A percentile compares a stretch with the other conserved stretches of the same genome.
These are phyloP conservation scores for Graphiopsis chlorocephala DNA, from an alignment of 2,329 filamentous ascomycete genomes.

Conservation along the genomic window DNA sequence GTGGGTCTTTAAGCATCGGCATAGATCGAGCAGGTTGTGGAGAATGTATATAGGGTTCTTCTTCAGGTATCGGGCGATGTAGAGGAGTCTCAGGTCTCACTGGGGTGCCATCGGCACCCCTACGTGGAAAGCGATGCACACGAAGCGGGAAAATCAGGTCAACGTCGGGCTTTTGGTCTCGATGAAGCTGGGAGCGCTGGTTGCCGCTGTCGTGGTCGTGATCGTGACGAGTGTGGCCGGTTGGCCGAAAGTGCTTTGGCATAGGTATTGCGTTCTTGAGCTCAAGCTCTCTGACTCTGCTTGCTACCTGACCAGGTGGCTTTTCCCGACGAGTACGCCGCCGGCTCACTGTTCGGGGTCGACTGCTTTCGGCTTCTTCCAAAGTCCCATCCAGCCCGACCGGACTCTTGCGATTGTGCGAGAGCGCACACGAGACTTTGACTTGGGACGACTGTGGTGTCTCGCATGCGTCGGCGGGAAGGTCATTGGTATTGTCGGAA, in stretches of 20 bases:
- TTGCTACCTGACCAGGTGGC: slow-evolving; percentile 1
- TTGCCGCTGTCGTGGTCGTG: background rate
- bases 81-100: slow-evolving; percentile 28
- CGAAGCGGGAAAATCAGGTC: slow-evolving; percentile 30
- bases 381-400: slow-evolving; percentile 2
- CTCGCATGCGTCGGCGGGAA: background rate
- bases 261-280: slow-evolving; percentile 5
- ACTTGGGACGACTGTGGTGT: background rate
- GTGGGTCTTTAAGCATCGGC: slow-evolving; percentile 1
- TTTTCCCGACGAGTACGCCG: background rate
- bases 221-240: slow-evolving; percentile 4
- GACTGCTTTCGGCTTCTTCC: slow-evolving; percentile 4
- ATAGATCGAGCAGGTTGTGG: slow-evolving; percentile 20
- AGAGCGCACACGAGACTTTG: background rate
- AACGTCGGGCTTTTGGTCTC: background rate
- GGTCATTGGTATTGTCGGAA: background rate
- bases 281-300: slow-evolving; percentile 2
- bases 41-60: slow-evolving; percentile 23
- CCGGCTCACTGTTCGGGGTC: background rate
- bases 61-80: slow-evolving; percentile 22
- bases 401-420: background rate
- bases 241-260: slow-evolving; percentile 5
- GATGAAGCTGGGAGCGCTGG: background rate
- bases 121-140: slow-evolving; percentile 26
- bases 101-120: slow-evolving; percentile 23